Conservation (phyloP, 805 yeast species). For the Candida chilensis region DNA sequence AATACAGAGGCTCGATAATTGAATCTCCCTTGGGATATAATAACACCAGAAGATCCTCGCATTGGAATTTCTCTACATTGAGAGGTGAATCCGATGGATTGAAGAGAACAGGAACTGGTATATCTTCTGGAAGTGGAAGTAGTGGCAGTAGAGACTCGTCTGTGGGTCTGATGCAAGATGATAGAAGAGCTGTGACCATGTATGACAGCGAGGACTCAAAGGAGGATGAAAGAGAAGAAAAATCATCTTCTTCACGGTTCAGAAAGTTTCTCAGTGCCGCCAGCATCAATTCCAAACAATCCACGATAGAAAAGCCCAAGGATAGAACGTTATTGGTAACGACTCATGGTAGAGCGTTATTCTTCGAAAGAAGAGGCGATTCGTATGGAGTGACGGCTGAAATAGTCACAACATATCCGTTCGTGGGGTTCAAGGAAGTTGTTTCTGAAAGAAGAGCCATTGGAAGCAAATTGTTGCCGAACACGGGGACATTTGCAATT, state of each 20-base stretch:
- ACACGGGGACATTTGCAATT: constrained; percentile 44
- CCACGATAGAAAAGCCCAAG: constrained; percentile 24
- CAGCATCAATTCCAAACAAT: constrained; percentile 2
- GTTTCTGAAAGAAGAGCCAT: constrained; percentile 24
- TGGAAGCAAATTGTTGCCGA: constrained; percentile 19
- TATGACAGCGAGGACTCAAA: constrained; percentile 10
- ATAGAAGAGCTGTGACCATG: constrained; percentile 10
- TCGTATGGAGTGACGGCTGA: constrained; percentile 43
- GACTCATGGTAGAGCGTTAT: constrained; percentile 50
- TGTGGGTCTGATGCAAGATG: constrained; percentile 14
- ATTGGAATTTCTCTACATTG: too few species aligned
- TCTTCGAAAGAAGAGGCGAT: constrained; percentile 36
- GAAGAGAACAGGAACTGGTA: constrained; percentile 29
- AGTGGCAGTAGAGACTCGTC: constrained; percentile 11
- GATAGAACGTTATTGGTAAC: constrained; percentile 51
- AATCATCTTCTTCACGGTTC: constrained; percentile 8
- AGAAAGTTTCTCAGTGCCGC: constrained; percentile 10
- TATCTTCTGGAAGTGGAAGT: too few species aligned
- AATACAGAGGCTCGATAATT: constrained; percentile 43
- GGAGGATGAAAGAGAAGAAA: constrained; percentile 3
- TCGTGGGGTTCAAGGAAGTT: constrained; percentile 51
- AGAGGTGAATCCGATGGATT: constrained; percentile 37
- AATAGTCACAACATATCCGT: constrained; percentile 42
- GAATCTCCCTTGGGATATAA: constrained; percentile 52
- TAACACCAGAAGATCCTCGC: constrained; percentile 22